Evolutionary conservation across 2,329 filamentous ascomycete genomes (phyloP).

Genomic region (Curvularia lunata): DNA sequence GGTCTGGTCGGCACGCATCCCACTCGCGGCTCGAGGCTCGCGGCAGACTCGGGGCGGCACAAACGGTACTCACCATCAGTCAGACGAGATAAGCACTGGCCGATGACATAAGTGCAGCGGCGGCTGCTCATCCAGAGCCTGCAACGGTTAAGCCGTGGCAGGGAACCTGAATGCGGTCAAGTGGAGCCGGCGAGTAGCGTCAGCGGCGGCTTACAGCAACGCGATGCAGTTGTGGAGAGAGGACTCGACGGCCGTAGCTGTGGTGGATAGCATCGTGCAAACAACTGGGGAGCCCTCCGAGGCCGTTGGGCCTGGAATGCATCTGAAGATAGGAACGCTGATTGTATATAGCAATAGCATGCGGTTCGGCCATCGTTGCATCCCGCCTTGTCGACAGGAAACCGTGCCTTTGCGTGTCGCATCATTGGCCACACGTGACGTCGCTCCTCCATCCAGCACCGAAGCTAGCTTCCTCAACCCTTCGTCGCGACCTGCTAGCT

Average conservation of each 20-base stretch:
- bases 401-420: slow-evolving; percentile 12
- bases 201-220: slow-evolving; percentile 24
- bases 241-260: neutral
- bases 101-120: slow-evolving; percentile 25
- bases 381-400: neutral
- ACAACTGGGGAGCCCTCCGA: neutral
- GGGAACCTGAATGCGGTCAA: slow-evolving; percentile 9
- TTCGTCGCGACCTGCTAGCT: slow-evolving; percentile 9
- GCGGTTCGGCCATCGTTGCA: too few relatives aligned
- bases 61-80: slow-evolving; percentile 10
- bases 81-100: slow-evolving; percentile 26
- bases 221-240: slow-evolving; percentile 11
- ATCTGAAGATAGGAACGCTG: neutral
- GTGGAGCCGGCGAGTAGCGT: slow-evolving; percentile 29
- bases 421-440: slow-evolving; percentile 18
- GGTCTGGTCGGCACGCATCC: slow-evolving; percentile 12
- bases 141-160: slow-evolving; percentile 19
- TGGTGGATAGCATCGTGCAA: neutral
- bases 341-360: too few relatives aligned
- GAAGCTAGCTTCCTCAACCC: slow-evolving; percentile 15
- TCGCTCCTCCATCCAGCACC: slow-evolving; percentile 11
- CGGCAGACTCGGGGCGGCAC: slow-evolving; percentile 10
- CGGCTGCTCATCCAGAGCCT: slow-evolving; percentile 5
- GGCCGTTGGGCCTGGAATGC: neutral
- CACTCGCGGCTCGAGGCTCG: slow-evolving; percentile 9